phyloP scores from a whole-genome alignment of 768 basidiomycete genomes.

The Tylopilus subfusipes region DNA sequence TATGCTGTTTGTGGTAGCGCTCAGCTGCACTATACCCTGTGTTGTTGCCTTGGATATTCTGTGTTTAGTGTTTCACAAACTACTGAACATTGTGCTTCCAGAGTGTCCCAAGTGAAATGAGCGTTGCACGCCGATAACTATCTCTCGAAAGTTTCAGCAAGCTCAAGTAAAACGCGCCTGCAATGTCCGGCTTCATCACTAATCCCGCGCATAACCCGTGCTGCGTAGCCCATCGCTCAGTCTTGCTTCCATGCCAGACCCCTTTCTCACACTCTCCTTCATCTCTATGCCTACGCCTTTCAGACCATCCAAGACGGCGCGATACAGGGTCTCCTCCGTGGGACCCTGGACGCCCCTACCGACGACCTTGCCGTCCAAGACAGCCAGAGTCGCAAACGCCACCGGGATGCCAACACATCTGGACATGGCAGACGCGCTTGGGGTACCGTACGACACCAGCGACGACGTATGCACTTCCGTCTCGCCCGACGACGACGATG shows the following conservation, averaged over 20 bases:
- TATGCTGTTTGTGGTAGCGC: conserved; percentile 14
- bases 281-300: conserved; percentile 44
- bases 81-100: background rate
- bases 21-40: conserved; percentile 13
- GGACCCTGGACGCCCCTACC: conserved; percentile 70
- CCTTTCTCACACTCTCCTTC: conserved; percentile 35
- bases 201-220: background rate
- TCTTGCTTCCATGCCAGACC: conserved; percentile 47
- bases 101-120: background rate
- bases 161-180: background rate
- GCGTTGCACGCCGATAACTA: background rate
- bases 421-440: conserved; percentile 78
- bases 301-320: conserved; percentile 58
- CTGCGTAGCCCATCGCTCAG: conserved; percentile 20
- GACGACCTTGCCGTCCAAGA: conserved; percentile 58
- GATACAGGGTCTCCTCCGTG: conserved; percentile 54
- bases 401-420: conserved; percentile 85
- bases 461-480: conserved; percentile 65
- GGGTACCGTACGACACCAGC: conserved; percentile 59
- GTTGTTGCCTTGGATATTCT: background rate
- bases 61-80: background rate
- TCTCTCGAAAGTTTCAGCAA: background rate
- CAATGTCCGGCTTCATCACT: background rate
- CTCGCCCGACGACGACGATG: conserved; percentile 5
- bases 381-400: conserved; percentile 71